A percentile compares a stretch with the other conserved stretches of the same genome.
Conservation (phyloP, 768 basidiomycete species). For the Phaffia tasmanica region DNA sequence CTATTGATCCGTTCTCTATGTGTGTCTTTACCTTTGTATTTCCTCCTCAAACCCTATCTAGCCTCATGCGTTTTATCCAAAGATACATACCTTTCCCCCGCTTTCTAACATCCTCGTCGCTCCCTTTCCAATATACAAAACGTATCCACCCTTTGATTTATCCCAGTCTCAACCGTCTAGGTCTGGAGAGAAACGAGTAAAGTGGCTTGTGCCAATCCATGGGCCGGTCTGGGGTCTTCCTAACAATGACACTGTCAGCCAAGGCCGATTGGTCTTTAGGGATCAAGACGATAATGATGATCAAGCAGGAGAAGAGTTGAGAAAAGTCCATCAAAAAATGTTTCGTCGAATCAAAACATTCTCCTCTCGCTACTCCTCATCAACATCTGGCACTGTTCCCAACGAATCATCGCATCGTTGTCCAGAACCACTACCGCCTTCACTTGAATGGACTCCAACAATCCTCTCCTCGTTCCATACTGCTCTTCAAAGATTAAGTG, state of each 20-base stretch:
- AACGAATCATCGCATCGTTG: too few species aligned
- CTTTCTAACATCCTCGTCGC: too few species aligned
- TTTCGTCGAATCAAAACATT: too few species aligned
- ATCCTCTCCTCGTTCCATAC: conserved; percentile 3
- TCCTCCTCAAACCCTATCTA: too few species aligned
- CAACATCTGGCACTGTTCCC: too few species aligned
- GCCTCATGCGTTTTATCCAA: too few species aligned
- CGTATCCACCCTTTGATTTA: too few species aligned
- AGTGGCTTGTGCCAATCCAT: conserved; percentile 20
- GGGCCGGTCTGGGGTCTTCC: conserved; percentile 1
- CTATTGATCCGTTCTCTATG: too few species aligned
- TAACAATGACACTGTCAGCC: background rate
- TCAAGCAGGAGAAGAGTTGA: background rate
- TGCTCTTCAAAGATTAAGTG: background rate
- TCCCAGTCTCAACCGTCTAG: background rate
- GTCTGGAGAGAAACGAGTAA: background rate
- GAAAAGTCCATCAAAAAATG: background rate
- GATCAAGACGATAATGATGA: background rate
- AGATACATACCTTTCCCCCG: too few species aligned
- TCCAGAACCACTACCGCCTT: background rate
- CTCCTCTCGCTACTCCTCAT: too few species aligned
- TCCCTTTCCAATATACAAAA: too few species aligned
- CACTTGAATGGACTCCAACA: conserved; percentile 7
- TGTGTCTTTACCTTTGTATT: too few species aligned
- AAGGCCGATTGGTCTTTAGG: background rate